Conservation (phyloP, 495 filamentous ascomycete genomes). For the Podospora conica region DNA sequence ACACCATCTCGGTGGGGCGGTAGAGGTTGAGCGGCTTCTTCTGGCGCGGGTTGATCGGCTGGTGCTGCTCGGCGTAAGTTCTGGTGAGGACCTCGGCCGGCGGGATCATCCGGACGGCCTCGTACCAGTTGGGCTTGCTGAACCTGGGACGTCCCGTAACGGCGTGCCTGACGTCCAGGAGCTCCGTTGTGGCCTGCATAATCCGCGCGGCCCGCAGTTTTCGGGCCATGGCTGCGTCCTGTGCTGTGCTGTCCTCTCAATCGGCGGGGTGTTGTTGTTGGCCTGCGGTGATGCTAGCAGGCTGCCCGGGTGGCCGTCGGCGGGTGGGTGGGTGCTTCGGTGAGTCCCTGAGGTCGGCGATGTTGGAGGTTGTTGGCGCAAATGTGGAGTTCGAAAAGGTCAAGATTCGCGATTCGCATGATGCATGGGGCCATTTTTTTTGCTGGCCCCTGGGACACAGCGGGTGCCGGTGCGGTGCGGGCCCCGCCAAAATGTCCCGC, state of each 20-base stretch:
- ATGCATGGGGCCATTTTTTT: not conserved
- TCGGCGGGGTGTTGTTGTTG: not conserved
- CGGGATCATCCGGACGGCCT: slow-evolving; percentile 65
- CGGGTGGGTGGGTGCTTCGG: not conserved
- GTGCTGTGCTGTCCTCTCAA: not conserved
- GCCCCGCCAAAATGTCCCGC: not conserved
- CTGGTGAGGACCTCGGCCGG: slow-evolving; percentile 70
- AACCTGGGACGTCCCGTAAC: slow-evolving; percentile 1
- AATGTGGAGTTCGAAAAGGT: slow-evolving; percentile 1
- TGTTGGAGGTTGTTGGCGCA: slow-evolving; percentile 1
- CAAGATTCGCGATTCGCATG: not conserved
- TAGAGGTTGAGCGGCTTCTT: slow-evolving; percentile 66
- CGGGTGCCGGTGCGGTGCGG: not conserved
- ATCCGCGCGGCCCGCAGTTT: slow-evolving; percentile 70
- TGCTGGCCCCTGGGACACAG: not conserved
- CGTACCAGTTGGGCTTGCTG: slow-evolving; percentile 57
- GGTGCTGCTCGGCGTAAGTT: slow-evolving; percentile 59
- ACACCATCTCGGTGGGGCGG: slow-evolving; percentile 67
- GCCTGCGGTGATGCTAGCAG: not conserved
- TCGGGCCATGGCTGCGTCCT: slow-evolving; percentile 32
- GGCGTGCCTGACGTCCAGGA: slow-evolving; percentile 45
- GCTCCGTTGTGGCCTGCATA: slow-evolving; percentile 55
- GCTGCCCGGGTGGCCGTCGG: not conserved
- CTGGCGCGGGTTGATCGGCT: slow-evolving; percentile 43
- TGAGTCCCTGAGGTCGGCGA: not conserved